phyloP scores from a whole-genome alignment of 164 flowering plant species.

The Liquidambar formosana region DNA sequence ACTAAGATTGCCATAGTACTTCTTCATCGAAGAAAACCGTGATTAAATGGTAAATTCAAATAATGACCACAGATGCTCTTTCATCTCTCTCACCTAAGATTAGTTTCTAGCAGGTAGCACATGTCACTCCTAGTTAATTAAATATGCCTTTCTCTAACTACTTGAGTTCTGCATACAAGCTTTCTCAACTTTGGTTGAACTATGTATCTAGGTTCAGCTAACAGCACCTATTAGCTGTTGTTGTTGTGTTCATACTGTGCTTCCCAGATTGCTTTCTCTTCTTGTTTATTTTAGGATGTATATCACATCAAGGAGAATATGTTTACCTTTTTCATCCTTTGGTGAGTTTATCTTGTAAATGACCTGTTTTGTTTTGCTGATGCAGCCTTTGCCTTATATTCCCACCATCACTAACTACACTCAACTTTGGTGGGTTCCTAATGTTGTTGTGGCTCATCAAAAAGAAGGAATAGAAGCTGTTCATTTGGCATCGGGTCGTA shows the following conservation, averaged over 20 bases:
- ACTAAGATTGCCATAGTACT: too few relatives aligned
- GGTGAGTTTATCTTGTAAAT: background rate
- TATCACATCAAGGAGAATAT: background rate
- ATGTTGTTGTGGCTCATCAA: slow-evolving; percentile 95
- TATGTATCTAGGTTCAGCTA: too few relatives aligned
- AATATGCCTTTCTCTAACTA: too few relatives aligned
- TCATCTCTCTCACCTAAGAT: too few relatives aligned
- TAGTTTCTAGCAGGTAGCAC: too few relatives aligned
- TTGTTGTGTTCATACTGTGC: background rate
- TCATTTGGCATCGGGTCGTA: slow-evolving; percentile 95
- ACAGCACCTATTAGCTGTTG: too few relatives aligned
- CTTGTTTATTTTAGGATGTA: background rate
- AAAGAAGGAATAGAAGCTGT: slow-evolving; percentile 98
- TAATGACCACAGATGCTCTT: too few relatives aligned
- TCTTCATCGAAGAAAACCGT: too few relatives aligned
- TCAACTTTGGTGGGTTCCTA: slow-evolving; percentile 97
- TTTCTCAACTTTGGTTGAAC: too few relatives aligned
- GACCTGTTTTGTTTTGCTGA: slow-evolving; percentile 11
- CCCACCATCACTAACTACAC: slow-evolving; percentile 97
- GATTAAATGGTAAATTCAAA: too few relatives aligned
- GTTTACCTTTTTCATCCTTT: background rate
- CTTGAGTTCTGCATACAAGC: too few relatives aligned
- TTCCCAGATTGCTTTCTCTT: background rate
- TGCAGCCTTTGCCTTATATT: slow-evolving; percentile 70
- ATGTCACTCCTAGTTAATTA: too few relatives aligned